Conservation (phyloP, 257 asterid species). For the Solanum medicagineum region DNA sequence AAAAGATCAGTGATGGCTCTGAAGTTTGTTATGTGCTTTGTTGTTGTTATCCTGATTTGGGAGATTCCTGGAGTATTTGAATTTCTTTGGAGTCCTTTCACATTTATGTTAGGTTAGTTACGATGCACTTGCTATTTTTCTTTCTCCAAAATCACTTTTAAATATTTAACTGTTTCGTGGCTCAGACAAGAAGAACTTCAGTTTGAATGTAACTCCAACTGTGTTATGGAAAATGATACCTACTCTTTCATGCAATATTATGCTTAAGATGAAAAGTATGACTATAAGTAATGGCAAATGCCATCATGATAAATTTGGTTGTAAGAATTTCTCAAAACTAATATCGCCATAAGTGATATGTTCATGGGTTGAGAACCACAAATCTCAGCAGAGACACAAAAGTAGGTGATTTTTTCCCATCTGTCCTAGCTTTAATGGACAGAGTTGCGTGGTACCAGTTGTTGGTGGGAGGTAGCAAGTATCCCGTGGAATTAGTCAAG, state of each 20-base stretch:
- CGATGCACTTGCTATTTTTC: background rate
- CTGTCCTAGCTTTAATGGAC: background rate
- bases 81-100: conserved; percentile 70
- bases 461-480: background rate
- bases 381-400: background rate
- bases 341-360: background rate
- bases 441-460: background rate
- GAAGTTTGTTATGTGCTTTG: conserved; percentile 55
- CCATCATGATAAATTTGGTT: background rate
- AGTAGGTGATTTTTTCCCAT: background rate
- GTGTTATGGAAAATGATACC: background rate
- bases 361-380: background rate
- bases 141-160: background rate
- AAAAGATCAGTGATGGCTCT: conserved; percentile 69
- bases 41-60: conserved; percentile 86
- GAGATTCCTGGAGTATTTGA: conserved; percentile 96
- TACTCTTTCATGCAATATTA: background rate
- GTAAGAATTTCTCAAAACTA: background rate
- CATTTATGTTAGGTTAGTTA: conserved; percentile 56
- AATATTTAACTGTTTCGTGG: background rate
- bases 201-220: background rate
- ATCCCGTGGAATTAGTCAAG: background rate
- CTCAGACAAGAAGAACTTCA: background rate
- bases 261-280: background rate
- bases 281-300: background rate